Evolutionary conservation across 176 grass and related monocot genomes (phyloP).

Genomic region (Aegilops umbellulata): DNA sequence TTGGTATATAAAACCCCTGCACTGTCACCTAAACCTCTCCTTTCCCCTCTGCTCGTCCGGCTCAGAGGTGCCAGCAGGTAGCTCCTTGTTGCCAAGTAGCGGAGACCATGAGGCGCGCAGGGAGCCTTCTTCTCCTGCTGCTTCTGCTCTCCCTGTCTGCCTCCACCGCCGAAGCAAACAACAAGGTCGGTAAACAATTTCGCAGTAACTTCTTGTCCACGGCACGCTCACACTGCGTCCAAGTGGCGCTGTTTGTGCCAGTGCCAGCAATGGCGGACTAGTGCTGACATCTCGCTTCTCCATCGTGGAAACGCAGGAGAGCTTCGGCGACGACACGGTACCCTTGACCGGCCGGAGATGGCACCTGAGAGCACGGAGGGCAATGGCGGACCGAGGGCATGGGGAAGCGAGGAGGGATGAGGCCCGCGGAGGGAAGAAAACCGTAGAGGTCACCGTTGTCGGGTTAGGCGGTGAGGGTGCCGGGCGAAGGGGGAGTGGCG

Average conservation of each 20-base stretch:
- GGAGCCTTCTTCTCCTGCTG: slow-evolving; percentile 21
- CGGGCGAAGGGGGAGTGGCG: slow-evolving; percentile 11
- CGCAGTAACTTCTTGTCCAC: neutral
- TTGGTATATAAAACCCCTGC: slow-evolving; percentile 42
- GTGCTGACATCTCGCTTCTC: neutral
- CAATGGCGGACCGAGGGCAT: neutral
- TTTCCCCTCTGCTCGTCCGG: slow-evolving; percentile 8
- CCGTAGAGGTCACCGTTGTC: slow-evolving; percentile 41
- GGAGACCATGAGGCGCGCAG: slow-evolving; percentile 29
- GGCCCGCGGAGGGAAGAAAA: slow-evolving; percentile 31
- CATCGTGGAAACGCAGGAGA: neutral
- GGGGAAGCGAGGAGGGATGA: slow-evolving; percentile 3
- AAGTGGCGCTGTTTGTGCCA: neutral
- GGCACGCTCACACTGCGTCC: neutral
- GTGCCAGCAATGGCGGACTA: neutral
- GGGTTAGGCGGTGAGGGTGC: slow-evolving; percentile 12
- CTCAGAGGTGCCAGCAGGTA: slow-evolving; percentile 15
- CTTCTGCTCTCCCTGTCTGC: slow-evolving; percentile 38
- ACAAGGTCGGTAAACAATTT: slow-evolving; percentile 23
- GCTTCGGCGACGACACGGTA: neutral
- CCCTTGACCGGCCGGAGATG: slow-evolving; percentile 18
- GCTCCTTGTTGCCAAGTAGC: neutral
- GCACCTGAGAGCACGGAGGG: slow-evolving; percentile 20
- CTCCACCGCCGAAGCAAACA: slow-evolving; percentile 18
- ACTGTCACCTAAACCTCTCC: slow-evolving; percentile 36